Base-by-base conservation (phyloP, 495 filamentous ascomycete species). In the Apiosordaria backusii region DNA sequence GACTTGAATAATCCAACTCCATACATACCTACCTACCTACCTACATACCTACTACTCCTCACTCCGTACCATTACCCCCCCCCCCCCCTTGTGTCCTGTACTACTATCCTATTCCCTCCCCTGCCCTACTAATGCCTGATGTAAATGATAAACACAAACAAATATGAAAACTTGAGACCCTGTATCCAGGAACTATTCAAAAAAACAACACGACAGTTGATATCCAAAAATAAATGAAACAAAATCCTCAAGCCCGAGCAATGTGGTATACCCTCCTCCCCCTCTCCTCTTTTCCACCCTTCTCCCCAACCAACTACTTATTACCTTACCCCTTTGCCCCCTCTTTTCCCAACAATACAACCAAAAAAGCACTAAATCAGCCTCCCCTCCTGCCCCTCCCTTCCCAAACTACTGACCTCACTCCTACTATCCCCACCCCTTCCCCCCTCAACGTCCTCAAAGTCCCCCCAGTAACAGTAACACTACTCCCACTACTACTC, bases 401-500 rank as follows among this genome's bases (percentile, higher is more conserved):
- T n/a, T n/a, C 35, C 35, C 35, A 45, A 45, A 45, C 35, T 45
- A 45, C 35, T 18, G 16, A 45, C 35, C 5, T 45, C 13, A 45
- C 35, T 13, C 35, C 35, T 45, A 45, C 35, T 45, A 45, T 13
- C 35, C 35, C 35, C 35, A 45, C 2, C 16, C 16, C 18, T 6
- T 18, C 19, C 10, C 7, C 13, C 23, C 53, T 18, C 45, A 50
- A 9, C 45, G 9, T 18, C 18, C 18, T 24, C 16, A 21, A n/a
- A 22, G 50, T 55, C 26, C 27, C 50, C 50, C 50, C 53, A 57
- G 23, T 54, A 62, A 16, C 45, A 45, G 19, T 54, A 57, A 22
- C 62, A 22, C 60, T 54, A 62, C 35, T 45, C 35, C 35, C 35
- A 45, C 29, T 35, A 35, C 35, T 45, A 45, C 35, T 45, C 35